Conservation (phyloP, 345 rosid genomes). For the Turnera subulata region DNA sequence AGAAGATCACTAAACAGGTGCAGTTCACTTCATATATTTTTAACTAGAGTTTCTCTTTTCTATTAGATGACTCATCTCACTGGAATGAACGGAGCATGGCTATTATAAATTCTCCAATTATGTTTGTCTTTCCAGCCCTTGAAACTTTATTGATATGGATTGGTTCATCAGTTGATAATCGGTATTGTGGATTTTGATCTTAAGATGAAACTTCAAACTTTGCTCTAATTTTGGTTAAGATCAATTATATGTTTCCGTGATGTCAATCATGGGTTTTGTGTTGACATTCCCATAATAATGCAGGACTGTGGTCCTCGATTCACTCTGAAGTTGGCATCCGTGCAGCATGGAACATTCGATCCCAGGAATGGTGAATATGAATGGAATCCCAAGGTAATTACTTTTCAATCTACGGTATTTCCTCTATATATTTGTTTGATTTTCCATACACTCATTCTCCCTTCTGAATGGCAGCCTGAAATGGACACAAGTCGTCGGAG, state of each 20-base stretch:
- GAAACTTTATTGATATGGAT: too few relatives aligned
- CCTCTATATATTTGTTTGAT: not conserved
- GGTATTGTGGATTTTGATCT: too few relatives aligned
- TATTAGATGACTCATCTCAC: not conserved
- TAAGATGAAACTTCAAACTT: too few relatives aligned
- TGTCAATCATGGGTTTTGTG: too few relatives aligned
- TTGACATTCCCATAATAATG: conserved; percentile 1
- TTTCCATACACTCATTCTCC: conserved; percentile 2
- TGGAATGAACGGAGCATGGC: too few relatives aligned
- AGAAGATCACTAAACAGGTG: conserved; percentile 80
- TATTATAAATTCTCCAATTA: too few relatives aligned
- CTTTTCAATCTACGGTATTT: not conserved
- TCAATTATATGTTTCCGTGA: too few relatives aligned
- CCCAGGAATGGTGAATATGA: conserved; percentile 80
- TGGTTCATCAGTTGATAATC: too few relatives aligned
- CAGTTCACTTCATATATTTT: too few relatives aligned
- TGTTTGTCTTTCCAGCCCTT: too few relatives aligned
- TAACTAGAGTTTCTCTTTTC: conserved; percentile 1
- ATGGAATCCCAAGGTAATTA: conserved; percentile 89
- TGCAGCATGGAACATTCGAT: conserved; percentile 93
- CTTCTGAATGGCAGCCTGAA: conserved; percentile 49
- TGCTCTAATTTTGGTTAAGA: too few relatives aligned
- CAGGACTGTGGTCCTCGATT: conserved; percentile 94
- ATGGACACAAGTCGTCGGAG: conserved; percentile 97
- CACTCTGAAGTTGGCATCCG: conserved; percentile 64